Evolutionary conservation across 768 basidiomycete genomes (phyloP), one percentile per base, ranked within the genome.

Genomic region (Pseudohyphozyma bogoriensis): DNA sequence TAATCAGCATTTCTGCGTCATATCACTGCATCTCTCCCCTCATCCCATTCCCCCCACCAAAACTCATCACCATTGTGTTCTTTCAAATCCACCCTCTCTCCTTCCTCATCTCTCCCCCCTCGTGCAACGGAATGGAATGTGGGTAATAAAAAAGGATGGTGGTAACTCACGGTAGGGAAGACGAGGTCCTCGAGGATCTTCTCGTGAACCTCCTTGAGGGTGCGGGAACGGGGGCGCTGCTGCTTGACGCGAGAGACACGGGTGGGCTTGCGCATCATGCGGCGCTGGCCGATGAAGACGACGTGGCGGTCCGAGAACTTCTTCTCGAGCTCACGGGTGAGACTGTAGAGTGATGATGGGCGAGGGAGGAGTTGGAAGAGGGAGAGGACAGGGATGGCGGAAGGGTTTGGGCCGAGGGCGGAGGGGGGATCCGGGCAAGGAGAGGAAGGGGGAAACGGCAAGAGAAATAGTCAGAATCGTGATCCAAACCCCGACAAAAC

Each of bases 291-390:
- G 75, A 97, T 84, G 76, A 99, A 97, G 60, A 99, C 89, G 75
- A 99, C 90, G 78, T 97, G 92, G 74, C 91, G 85, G 79, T 97
- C 95, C 49, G 95, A 89, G 80, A 99, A 96, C 79, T 99, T 99
- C 84, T 99, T 99, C 84, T 99, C 95, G 72, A 99, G 83, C 75
- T 97, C 93, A 56, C 93, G 86, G 63, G 93, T 96, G 74, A 97
- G 86, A 76, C 93, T 97, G 73, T 28, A 40, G 54, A 51, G 56
- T 32, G 49, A 39, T 12, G 47, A 40, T 28, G 12, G 51, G 47
- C 29, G 42, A 46, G 40, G 26, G 55, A 18, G 55, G 51, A 45
- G 55, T n/a, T n/a, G n/a, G n/a, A n/a, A n/a, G n/a, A n/a, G n/a
- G n/a, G 45, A 26, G 24, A 13, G 45, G 24, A 46, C 9, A 28